Conservation (phyloP, 2,329 filamentous ascomycete species). For the Neonectria neomacrospora region DNA sequence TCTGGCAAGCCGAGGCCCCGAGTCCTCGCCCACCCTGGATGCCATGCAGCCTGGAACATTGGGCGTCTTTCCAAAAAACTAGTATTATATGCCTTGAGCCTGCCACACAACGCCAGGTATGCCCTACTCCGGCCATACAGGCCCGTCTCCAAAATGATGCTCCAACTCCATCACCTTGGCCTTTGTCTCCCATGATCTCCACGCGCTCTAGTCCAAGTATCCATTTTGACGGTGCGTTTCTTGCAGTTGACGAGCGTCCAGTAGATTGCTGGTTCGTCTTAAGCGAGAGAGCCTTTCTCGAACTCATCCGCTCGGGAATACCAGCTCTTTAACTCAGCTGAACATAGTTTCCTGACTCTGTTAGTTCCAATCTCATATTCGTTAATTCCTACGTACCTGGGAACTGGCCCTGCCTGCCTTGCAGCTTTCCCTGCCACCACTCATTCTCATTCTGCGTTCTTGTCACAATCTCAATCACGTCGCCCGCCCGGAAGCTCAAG, state of each 20-base stretch:
- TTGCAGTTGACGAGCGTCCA: constrained; percentile 26
- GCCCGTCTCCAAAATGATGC: constrained; percentile 20
- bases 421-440: constrained; percentile 91
- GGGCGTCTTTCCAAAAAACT: constrained; percentile 21
- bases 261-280: constrained; percentile 28
- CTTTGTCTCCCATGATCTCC: background rate
- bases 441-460: constrained; percentile 93
- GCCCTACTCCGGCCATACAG: constrained; percentile 14
- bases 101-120: constrained; percentile 22
- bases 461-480: constrained; percentile 87
- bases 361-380: constrained; percentile 38
- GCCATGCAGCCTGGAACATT: background rate
- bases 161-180: constrained; percentile 12
- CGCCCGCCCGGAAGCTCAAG: constrained; percentile 87
- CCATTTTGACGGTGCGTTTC: constrained; percentile 4
- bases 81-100: constrained; percentile 20
- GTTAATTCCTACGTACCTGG: constrained; percentile 74
- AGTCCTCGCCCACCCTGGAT: background rate
- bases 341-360: constrained; percentile 61
- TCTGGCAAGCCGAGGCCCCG: background rate
- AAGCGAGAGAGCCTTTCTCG: constrained; percentile 22
- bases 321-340: constrained; percentile 46
- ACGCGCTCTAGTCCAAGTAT: constrained; percentile 9
- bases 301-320: too few species aligned
- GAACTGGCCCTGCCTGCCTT: constrained; percentile 89